A percentile compares a stretch with the other conserved stretches of the same genome.
Conservation (phyloP, 1,139 yeast genomes). For the Lipomyces yarrowii region DNA sequence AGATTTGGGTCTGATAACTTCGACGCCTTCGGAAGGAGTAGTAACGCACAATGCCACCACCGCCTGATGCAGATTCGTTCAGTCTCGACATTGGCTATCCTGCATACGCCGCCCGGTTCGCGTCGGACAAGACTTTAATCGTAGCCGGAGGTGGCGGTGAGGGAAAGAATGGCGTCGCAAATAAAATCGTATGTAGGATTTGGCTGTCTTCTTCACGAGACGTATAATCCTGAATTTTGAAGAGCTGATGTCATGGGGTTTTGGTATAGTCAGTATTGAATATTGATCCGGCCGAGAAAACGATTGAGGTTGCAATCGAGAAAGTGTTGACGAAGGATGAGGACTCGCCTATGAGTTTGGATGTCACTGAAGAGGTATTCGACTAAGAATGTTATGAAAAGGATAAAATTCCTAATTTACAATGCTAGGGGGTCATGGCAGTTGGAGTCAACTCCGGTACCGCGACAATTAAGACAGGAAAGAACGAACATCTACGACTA, state of each 20-base stretch:
- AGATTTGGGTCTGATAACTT: neutral
- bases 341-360: constrained; percentile 77
- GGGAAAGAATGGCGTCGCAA: constrained; percentile 84
- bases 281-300: constrained; percentile 13
- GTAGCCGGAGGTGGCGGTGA: constrained; percentile 97
- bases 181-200: constrained; percentile 64
- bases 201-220: neutral
- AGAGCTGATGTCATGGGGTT: neutral
- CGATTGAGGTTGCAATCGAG: constrained; percentile 9
- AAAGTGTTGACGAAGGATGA: constrained; percentile 47
- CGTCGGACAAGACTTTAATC: constrained; percentile 61
- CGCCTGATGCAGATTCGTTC: constrained; percentile 10
- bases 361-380: constrained; percentile 46
- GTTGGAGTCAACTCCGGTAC: constrained; percentile 25
- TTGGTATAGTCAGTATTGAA: constrained; percentile 15
- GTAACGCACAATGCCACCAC: neutral
- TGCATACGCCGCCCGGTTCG: constrained; percentile 73
- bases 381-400: neutral
- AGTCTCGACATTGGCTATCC: constrained; percentile 56
- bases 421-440: constrained; percentile 20
- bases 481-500: constrained; percentile 69
- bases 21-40: neutral
- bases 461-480: constrained; percentile 46
- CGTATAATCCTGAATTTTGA: neutral
- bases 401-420: neutral